Evolutionary conservation across 2,329 filamentous ascomycete species (phyloP), one percentile per base, ranked within the genome.

Genomic region (Ceratocystis lukuohia): DNA sequence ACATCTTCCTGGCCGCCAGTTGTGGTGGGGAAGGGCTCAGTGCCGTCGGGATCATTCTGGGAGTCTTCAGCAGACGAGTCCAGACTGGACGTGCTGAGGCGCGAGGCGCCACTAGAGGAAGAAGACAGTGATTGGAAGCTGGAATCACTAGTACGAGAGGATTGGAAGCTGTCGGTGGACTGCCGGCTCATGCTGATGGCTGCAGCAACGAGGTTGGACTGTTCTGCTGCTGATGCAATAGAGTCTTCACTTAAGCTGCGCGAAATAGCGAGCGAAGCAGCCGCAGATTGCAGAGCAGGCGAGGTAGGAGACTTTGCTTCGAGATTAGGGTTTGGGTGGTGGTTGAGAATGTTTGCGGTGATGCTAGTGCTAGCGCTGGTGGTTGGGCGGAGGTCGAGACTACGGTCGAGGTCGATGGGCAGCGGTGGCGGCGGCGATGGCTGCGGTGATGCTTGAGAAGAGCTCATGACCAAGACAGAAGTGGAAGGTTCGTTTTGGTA

Each of bases 181-280:
- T 68, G 67, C 28, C 67, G 67, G 45, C 64, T 65, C 28, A 68
- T 61, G 22, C 41, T 65, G 15, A 68, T 68, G 25, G 66, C 66
- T 6, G 66, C 66, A 61, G 65, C 62, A 50, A 64, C 66, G 8
- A 68, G 63, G 22, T 83, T 85, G 66, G 78, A 78, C 68, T 81
- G 78, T 8, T 84, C 86, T 30, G 82, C 79, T 61, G 84, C 82
- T 17, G 84, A 85, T 15, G 81, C 79, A 17, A 80, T 80, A 1
- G 86, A 91, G 25, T 61, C 64, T 30, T 68, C 66, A 10, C 63
- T 65, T 20, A 68, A 61, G 46, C 64, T 65, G 17, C 66, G 66
- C 5, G 66, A 68, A 17, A 68, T 68, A 7, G 66, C 66, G 22
- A 68, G 64, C 30, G 66, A 68, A 15, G 66, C 61, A 28, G 66